Evolutionary conservation across 805 yeast species (phyloP).

Genomic region (Lipomyces yamanashiensis): DNA sequence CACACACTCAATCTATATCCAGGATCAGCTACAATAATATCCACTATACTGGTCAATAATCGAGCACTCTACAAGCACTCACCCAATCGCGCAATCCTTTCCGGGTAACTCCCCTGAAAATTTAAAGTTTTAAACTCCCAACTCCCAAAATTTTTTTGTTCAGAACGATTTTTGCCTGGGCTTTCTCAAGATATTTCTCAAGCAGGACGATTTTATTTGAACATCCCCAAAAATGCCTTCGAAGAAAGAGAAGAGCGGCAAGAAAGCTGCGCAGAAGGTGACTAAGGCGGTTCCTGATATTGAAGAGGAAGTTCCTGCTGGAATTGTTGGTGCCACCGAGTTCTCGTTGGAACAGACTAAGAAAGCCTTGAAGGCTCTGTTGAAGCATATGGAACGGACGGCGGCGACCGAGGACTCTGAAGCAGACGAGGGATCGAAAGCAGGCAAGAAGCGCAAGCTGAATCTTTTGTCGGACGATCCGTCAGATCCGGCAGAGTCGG

Average conservation of each 20-base stretch:
- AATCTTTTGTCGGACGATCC: slow-evolving; percentile 64
- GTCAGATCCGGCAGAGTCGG: slow-evolving; percentile 50
- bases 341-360: slow-evolving; percentile 40
- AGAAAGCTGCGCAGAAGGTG: slow-evolving; percentile 1
- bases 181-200: not conserved
- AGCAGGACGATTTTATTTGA: not conserved
- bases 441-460: slow-evolving; percentile 45
- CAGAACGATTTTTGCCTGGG: slow-evolving; percentile 1
- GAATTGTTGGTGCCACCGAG: slow-evolving; percentile 7
- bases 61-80: too few relatives aligned
- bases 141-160: slow-evolving; percentile 13
- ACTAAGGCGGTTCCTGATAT: not conserved
- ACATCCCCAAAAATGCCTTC: slow-evolving; percentile 1
- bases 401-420: slow-evolving; percentile 15
- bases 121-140: not conserved
- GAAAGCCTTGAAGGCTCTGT: slow-evolving; percentile 58
- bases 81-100: not conserved
- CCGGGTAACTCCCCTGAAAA: slow-evolving; percentile 9
- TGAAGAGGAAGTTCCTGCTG: not conserved
- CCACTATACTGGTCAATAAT: too few relatives aligned
- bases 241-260: slow-evolving; percentile 2
- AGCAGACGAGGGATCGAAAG: not conserved
- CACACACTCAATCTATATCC: too few relatives aligned
- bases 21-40: too few relatives aligned
- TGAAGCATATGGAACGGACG: slow-evolving; percentile 55